Base-by-base conservation (phyloP, 441 rosid species). In the Adansonia madagascariensis region DNA sequence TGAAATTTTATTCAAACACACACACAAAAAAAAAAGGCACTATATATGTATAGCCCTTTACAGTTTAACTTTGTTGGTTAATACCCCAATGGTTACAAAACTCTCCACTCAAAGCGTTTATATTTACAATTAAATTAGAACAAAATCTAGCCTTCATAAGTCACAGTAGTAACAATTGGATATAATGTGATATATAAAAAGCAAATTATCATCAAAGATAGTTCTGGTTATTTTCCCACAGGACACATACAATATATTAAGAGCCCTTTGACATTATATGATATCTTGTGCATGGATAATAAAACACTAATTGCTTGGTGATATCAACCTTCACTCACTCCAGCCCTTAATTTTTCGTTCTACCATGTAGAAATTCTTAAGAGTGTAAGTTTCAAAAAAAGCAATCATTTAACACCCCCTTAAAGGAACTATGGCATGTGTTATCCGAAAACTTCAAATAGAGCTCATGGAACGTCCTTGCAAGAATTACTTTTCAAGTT, bases 161-260 rank as follows among this genome's bases (percentile, higher is more conserved):
- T 43, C 46, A 43, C 46, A 43, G 46, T 7, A 43, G 46, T 43
- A 43, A 43, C 46, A 0, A 43, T 43, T 43, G 46, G 8, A 43
- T 6, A 43, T 43, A 43, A 7, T 43, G 46, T 43, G 46, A 43
- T 43, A 43, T 43, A 43, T 43, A 43, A 9, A 43, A 43, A 35
- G 44, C 46, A 35, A 24, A 76, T 66, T 20, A 66, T 17, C 22
- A 24, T n/a, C 52, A 69, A 50, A 27, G 41, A 18, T 8, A 55
- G 35, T 49, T 43, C 47, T 63, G 44, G 49, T 6, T 20, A 10
- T 31, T 5, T 3, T 74, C 3, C 15, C 46, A 53, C 5, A 49
- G 46, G 57, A 41, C 49, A 20, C 11, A 57, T 46, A 67, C 43
- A 56, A 24, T 11, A 17, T 55, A 75, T 55, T n/a, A 73, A 50